A percentile compares a stretch with the other conserved stretches of the same genome.
These are phyloP conservation scores for Gypsophila paniculata DNA, from an alignment of 179 eudicot species.

Conservation along the genomic window DNA sequence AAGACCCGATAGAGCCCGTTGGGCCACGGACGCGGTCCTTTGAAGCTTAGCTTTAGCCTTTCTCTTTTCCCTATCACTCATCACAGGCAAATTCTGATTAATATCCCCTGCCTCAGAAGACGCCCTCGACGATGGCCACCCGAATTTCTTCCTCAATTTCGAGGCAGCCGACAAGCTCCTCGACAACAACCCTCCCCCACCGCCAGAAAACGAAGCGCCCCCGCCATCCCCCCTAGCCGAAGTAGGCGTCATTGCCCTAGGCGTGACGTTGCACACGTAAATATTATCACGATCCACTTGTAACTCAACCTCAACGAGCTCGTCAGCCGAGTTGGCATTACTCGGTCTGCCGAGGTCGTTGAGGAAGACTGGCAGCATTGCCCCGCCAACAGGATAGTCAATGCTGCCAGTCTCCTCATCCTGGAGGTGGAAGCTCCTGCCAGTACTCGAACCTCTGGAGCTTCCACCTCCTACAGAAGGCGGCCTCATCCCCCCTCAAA, in stretches of 20 bases:
- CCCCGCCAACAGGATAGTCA: slow-evolving; percentile 40
- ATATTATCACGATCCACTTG: slow-evolving; percentile 57
- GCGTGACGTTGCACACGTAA: slow-evolving; percentile 42
- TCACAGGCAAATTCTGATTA: slow-evolving; percentile 13
- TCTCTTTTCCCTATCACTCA: slow-evolving; percentile 40
- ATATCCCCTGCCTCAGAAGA: slow-evolving; percentile 39
- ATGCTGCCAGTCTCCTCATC: slow-evolving; percentile 31
- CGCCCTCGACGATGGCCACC: slow-evolving; percentile 39
- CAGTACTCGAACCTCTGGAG: slow-evolving; percentile 35
- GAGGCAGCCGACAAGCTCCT: slow-evolving; percentile 63
- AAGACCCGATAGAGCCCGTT: slow-evolving; percentile 70
- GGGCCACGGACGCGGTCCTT: slow-evolving; percentile 61
- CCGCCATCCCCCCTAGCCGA: slow-evolving; percentile 4
- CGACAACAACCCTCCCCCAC: slow-evolving; percentile 27
- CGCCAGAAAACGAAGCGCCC: slow-evolving; percentile 1
- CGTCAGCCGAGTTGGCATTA: slow-evolving; percentile 26
- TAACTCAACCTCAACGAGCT: slow-evolving; percentile 77
- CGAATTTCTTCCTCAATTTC: slow-evolving; percentile 45
- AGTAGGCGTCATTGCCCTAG: slow-evolving; percentile 12
- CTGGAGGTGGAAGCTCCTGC: slow-evolving; percentile 43
- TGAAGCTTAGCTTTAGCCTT: slow-evolving; percentile 45
- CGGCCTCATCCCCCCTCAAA: slow-evolving; percentile 25
- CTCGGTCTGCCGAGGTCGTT: slow-evolving; percentile 34
- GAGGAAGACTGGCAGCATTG: slow-evolving; percentile 79
- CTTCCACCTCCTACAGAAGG: slow-evolving; percentile 46